These are phyloP conservation scores for Kodamaea restingae DNA, from an alignment of 805 yeast species.

Conservation along the genomic window DNA sequence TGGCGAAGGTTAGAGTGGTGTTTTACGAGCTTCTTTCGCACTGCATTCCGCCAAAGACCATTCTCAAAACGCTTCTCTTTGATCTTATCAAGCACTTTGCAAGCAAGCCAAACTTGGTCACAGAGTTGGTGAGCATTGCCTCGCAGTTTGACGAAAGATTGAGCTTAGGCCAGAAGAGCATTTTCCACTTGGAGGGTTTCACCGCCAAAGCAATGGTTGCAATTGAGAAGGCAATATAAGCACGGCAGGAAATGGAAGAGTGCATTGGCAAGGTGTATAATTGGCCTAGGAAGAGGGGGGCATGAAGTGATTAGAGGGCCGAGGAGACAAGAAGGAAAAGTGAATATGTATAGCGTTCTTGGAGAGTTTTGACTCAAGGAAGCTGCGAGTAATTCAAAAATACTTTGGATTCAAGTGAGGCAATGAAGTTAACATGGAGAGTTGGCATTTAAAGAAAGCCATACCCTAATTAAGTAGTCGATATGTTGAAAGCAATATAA, in stretches of 20 bases:
- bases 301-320: no score
- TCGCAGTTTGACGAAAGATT: constrained; percentile 81
- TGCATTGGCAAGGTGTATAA: no score
- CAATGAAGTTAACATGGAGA: no score
- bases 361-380: no score
- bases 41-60: constrained; percentile 85
- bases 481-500: no score
- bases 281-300: no score
- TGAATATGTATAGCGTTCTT: no score
- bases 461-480: no score
- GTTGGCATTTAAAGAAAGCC: no score
- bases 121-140: constrained; percentile 53
- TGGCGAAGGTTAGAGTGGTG: constrained; percentile 59
- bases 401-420: no score
- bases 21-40: constrained; percentile 85
- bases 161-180: constrained; percentile 80
- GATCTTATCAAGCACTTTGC: constrained; percentile 33
- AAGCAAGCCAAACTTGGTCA: constrained; percentile 27
- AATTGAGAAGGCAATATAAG: constrained; percentile 42
- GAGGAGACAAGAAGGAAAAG: no score
- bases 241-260: background rate
- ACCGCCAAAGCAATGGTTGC: constrained; percentile 83
- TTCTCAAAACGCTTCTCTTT: constrained; percentile 56
- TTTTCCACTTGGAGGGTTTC: constrained; percentile 93
- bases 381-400: no score